Conservation (phyloP, 1,284 basidiomycete genomes). For the Leccinum pachyderme region DNA sequence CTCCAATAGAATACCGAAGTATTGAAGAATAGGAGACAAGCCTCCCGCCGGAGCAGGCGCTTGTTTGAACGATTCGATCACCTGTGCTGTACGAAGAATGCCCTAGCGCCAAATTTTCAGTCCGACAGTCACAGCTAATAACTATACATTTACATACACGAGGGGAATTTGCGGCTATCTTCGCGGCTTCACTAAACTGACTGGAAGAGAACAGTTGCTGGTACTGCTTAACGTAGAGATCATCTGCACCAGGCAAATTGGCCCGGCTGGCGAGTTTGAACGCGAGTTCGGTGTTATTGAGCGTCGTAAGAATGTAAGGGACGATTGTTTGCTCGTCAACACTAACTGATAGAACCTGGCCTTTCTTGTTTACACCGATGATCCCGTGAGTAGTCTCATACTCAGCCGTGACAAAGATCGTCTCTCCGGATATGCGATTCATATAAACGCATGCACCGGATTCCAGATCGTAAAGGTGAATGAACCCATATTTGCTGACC, state of each 20-base stretch:
- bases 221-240: constrained; percentile 96
- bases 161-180: constrained; percentile 97
- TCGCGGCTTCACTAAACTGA: constrained; percentile 96
- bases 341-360: constrained; percentile 95
- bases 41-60: constrained; percentile 90
- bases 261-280: constrained; percentile 98
- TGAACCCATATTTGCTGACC: constrained; percentile 99
- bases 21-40: constrained; percentile 95
- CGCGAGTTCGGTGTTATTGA: constrained; percentile 97
- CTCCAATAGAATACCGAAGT: constrained; percentile 97
- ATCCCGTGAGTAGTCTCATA: constrained; percentile 95
- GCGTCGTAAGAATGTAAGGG: constrained; percentile 89
- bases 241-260: constrained; percentile 97
- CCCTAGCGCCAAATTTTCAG: constrained; percentile 56
- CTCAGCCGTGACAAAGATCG: constrained; percentile 98
- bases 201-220: constrained; percentile 89
- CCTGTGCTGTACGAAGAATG: constrained; percentile 91
- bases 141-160: constrained; percentile 45
- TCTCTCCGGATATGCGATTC: constrained; percentile 99
- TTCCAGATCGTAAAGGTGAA: constrained; percentile 98
- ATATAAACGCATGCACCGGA: constrained; percentile 99
- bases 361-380: constrained; percentile 99
- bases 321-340: constrained; percentile 97
- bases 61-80: constrained; percentile 98
- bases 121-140: neutral